These are phyloP conservation scores for Fulvia fulva DNA, from an alignment of 2,329 filamentous ascomycete genomes.

Conservation along the genomic window DNA sequence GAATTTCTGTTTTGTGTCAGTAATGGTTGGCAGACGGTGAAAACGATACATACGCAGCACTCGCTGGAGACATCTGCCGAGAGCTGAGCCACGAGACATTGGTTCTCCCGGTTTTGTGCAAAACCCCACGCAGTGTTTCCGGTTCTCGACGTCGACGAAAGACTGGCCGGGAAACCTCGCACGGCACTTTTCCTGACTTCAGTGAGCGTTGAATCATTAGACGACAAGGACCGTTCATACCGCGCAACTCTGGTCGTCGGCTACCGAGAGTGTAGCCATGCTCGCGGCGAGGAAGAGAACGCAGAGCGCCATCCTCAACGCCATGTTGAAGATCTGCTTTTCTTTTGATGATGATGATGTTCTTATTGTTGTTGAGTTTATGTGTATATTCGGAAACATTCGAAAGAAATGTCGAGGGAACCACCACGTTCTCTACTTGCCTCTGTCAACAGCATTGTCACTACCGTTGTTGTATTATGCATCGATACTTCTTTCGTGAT, in stretches of 20 bases:
- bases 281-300: not conserved
- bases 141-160: too few relatives aligned
- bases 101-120: too few relatives aligned
- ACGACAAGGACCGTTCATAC: not conserved
- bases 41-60: too few relatives aligned
- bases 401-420: not conserved
- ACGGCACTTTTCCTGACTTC: not conserved
- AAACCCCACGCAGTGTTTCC: too few relatives aligned
- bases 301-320: not conserved
- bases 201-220: not conserved
- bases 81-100: too few relatives aligned
- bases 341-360: not conserved
- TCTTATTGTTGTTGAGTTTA: not conserved
- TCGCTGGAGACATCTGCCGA: too few relatives aligned
- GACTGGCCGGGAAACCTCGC: too few relatives aligned
- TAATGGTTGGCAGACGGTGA: too few relatives aligned
- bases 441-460: not conserved
- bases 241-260: not conserved
- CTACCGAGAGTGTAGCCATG: not conserved
- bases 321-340: not conserved
- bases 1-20: too few relatives aligned
- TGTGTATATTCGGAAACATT: not conserved
- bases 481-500: not conserved
- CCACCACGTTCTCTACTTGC: not conserved
- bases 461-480: not conserved